Base-by-base conservation (phyloP, 495 filamentous ascomycete species). In the Massariosphaeria phaeospora region DNA sequence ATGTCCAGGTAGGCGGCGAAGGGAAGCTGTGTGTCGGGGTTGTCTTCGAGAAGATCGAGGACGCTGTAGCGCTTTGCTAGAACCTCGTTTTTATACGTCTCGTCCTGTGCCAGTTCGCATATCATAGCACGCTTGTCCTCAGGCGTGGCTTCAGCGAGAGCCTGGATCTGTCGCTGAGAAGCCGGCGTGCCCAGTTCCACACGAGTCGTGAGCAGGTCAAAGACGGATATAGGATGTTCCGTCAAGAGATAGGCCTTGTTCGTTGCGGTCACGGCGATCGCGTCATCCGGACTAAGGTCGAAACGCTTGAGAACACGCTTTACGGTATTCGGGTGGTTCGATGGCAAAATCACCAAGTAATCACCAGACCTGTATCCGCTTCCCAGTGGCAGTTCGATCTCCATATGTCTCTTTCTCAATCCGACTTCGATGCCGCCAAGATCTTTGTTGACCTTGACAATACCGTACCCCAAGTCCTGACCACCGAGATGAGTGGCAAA, bases 1-100 rank as follows among this genome's bases (percentile, higher is more conserved):
- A 60, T 60, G 57, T 42, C 26, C 26, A 60, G 30, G 42, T 48
- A 60, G 0, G 24, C 17, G 17, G 34, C 34, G 29, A 60, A 55
- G 5, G 42, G 34, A 8, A 60, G 50, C 3, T 17, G 4, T 1
- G 31, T 38, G 35, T 11, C 12, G 0, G 57, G 57, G 29, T 49
- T 26, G 11, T 45, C 26, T 35, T 60, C 51, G 6, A 60, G 43
- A n/a, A 60, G 21, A 23, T 55, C 57, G 33, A 60, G 51, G 13
- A 55, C n/a, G 8, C 38, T 23, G 51, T 12, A 48, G 3, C 42
- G 57, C 25, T 54, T 54, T 7, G 15, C 6, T 4, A 55, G 27
- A 2, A 60, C 36, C 3, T 33, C 15, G 10, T 13, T 33, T 23
- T 55, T 25, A 44, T 40, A 55, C 2, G 21, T 26, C 21, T 27